A percentile compares a stretch with the other conserved stretches of the same genome.
Conservation (phyloP, 805 yeast species). For the Monosporozyma aerobia region DNA sequence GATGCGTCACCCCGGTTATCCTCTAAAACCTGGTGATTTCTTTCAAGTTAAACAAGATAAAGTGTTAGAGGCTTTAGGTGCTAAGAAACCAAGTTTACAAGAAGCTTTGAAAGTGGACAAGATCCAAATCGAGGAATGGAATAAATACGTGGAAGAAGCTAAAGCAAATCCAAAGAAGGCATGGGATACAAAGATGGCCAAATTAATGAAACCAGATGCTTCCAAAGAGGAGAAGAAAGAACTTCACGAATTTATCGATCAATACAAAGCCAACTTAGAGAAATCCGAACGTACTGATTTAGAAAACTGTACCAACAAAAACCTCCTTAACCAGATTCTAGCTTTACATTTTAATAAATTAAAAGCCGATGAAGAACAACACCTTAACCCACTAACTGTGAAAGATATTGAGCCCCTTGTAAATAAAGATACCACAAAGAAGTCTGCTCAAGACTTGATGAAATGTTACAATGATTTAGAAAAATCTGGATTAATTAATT, state of each 20-base stretch:
- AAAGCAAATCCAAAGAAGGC: constrained; percentile 34
- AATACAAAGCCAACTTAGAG: constrained; percentile 20
- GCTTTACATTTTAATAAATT: constrained; percentile 17
- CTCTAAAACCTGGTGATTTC: constrained; percentile 75
- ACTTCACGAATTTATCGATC: constrained; percentile 17
- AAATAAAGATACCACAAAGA: constrained; percentile 22
- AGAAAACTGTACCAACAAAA: constrained; percentile 36
- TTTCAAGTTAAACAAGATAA: constrained; percentile 79
- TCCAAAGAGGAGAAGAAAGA: constrained; percentile 5
- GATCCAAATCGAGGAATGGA: constrained; percentile 67
- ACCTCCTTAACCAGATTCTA: constrained; percentile 39
- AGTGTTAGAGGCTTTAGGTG: constrained; percentile 78
- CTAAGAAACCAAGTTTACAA: constrained; percentile 65
- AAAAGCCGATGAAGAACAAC: constrained; percentile 2
- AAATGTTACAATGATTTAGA: constrained; percentile 19
- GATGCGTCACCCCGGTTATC: constrained; percentile 70
- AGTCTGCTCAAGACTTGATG: constrained; percentile 13
- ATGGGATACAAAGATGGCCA: constrained; percentile 22
- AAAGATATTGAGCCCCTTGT: constrained; percentile 32
- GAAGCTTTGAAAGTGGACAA: constrained; percentile 63
- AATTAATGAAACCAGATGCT: constrained; percentile 3
- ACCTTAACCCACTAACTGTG: constrained; percentile 12
- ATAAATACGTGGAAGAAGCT: constrained; percentile 55
- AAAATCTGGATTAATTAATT: constrained; percentile 15
- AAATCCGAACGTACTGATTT: constrained; percentile 15